Base-by-base conservation (phyloP, 768 basidiomycete genomes). In the Boletus sp. region DNA sequence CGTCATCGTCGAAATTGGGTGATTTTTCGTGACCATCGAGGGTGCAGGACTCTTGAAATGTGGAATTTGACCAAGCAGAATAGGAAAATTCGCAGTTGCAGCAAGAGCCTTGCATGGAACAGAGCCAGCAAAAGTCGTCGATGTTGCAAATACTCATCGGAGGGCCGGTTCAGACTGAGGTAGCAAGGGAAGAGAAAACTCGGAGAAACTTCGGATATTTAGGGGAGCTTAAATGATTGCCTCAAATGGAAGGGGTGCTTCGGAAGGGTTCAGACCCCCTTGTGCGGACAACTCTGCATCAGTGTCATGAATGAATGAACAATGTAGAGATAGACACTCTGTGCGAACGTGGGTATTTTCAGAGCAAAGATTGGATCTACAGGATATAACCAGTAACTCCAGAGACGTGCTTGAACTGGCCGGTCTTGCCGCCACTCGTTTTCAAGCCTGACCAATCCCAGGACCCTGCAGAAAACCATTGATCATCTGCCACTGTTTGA, bases 401-500 rank as follows among this genome's bases (percentile, higher is more conserved):
- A 17, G 64, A 60, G 50, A 64, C 66, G 57, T 79, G 79, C 12
- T 1, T 48, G 17, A 59, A 55, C 15, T 30, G n/a, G 29, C 82
- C 80, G 54, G 63, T 64, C 28, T 67, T 55, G 17, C 83, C 83
- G 3, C 84, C 84, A 1, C 69, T 67, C 24, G 76, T 73, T 37
- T 66, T 67, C 53, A 86, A 72, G 15, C 65, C 67, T 5, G 77
- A 63, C 82, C 82, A 85, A 61, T 81, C 66, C 83, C 83, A 85
- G 0, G 63, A 67, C 5, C 80, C 81, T 80, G 44, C 28, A 24
- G 20, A 54, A n/a, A 28, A 44, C 12, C 1, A 14, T 56, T 8
- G 3, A n/a, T 47, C 18, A 62, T 39, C 4, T 12, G 17, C 5
- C 5, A 24, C 17, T 39, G 2, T 35, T 24, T 45, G 20, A 47